These are phyloP conservation scores for Mortierella alpina DNA, from an alignment of 192 early-diverging fungal genomes.

Conservation along the genomic window DNA sequence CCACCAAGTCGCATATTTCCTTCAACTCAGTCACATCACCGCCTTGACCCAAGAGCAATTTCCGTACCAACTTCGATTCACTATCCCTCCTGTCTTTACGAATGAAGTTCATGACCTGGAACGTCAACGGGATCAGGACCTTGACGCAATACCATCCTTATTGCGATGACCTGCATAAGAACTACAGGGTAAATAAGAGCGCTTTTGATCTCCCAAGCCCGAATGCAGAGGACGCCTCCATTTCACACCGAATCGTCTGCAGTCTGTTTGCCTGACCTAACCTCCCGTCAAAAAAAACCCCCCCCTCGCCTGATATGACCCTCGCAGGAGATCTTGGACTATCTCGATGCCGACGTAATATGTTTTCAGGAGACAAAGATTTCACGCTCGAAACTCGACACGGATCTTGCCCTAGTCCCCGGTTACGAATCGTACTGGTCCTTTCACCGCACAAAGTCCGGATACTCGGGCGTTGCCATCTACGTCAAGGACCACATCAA, in stretches of 20 bases:
- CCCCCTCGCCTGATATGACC: constrained; percentile 25
- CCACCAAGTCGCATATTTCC: too few species aligned
- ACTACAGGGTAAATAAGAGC: constrained; percentile 46
- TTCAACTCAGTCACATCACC: too few species aligned
- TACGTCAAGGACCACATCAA: constrained; percentile 65
- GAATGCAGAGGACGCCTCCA: neutral
- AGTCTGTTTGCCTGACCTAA: neutral
- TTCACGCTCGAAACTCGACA: constrained; percentile 62
- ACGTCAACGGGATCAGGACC: constrained; percentile 67
- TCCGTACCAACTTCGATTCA: too few species aligned
- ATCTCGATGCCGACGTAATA: constrained; percentile 66
- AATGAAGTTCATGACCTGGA: constrained; percentile 74
- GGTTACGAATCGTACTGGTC: constrained; percentile 82
- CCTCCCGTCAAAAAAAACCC: constrained; percentile 25
- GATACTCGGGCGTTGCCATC: constrained; percentile 79
- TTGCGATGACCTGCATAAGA: constrained; percentile 57
- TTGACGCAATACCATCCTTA: constrained; percentile 66
- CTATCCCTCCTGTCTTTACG: neutral
- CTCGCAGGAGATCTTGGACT: constrained; percentile 55
- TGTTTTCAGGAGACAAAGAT: constrained; percentile 88
- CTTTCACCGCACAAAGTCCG: constrained; percentile 64
- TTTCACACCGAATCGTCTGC: neutral
- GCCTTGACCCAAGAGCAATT: too few species aligned
- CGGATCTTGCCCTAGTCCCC: constrained; percentile 69
- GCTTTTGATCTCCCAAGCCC: too few species aligned